A percentile compares a stretch with the other conserved stretches of the same genome.
These are phyloP conservation scores for Taxawa tesnikishii DNA, from an alignment of 2,329 filamentous ascomycete species.

Conservation along the genomic window DNA sequence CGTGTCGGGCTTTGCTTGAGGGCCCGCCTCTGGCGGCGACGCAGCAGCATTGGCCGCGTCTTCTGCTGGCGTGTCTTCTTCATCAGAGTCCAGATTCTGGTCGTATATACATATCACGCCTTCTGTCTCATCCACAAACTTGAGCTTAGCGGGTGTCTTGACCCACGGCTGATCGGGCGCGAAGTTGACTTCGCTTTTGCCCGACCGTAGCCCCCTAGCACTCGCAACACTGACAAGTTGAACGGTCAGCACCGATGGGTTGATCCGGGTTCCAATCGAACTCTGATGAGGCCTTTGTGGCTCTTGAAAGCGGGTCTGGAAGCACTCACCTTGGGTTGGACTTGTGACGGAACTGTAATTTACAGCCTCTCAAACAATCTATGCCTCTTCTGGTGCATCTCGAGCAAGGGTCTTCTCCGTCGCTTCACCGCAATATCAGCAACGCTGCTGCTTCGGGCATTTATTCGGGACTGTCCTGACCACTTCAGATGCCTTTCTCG, in stretches of 20 bases:
- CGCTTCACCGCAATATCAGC: conserved; percentile 9
- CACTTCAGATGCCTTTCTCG: conserved; percentile 18
- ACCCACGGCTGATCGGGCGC: conserved; percentile 17
- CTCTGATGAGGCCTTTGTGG: background rate
- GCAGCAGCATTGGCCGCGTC: too few species aligned
- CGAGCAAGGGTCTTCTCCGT: conserved; percentile 16
- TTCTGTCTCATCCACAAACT: conserved; percentile 19
- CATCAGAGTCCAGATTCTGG: conserved; percentile 10
- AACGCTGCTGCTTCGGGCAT: background rate
- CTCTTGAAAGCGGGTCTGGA: background rate
- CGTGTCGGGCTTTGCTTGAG: too few species aligned
- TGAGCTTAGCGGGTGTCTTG: conserved; percentile 16
- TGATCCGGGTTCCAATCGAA: too few species aligned
- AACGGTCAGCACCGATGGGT: too few species aligned
- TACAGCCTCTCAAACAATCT: conserved; percentile 18
- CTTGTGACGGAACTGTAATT: conserved; percentile 19
- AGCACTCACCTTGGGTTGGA: conserved; percentile 16
- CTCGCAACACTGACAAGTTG: conserved; percentile 12
- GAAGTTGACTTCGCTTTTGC: conserved; percentile 19
- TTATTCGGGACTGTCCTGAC: conserved; percentile 4
- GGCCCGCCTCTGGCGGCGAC: too few species aligned
- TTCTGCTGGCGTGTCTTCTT: too few species aligned
- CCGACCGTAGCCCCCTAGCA: conserved; percentile 12
- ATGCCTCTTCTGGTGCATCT: conserved; percentile 17
- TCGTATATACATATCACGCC: conserved; percentile 21